Evolutionary conservation across 2,329 filamentous ascomycete genomes (phyloP), one percentile per base, ranked within the genome.

Genomic region (Orbilia quercus): DNA sequence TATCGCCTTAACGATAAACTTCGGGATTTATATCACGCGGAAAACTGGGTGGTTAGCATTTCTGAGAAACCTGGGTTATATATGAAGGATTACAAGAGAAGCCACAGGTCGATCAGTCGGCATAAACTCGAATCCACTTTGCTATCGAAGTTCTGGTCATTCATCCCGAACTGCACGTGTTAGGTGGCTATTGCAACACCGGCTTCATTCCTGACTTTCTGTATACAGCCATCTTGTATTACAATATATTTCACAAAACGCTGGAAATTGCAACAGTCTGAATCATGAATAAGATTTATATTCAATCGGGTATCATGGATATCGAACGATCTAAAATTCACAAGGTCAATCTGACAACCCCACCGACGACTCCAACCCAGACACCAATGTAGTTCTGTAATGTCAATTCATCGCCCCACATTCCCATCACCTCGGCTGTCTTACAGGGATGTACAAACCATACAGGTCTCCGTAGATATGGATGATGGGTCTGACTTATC

Each of bases 391-490:
- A 98, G 77, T 89, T 84, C 78, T 88, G 80, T 4, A 83, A 80
- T 16, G 77, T 81, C 47, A 83, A 75, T n/a, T 78, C 75, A 16
- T n/a, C 38, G 14, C 28, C 47, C 80, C 78, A 88, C 57, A 82
- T 83, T 76, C 84, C 83, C 85, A 98, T 90, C 58, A 91, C 90
- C 76, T 94, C 90, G 64, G 90, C 90, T 7, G 95, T 91, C 80
- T 91, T 87, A 82, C 95, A 98, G 22, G 95, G 94, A 82, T 99
- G 95, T 77, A 98, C 85, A 81, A 96, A 97, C 81, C 94, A 97
- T 54, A 88, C 87, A 42, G 92, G 91, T 69, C 89, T 81, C 59
- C 90, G 90, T 67, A 88, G 91, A 70, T 91, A 81, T 58, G 95
- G 94, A 84, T 98, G 92, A 81, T 96, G 89, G 88, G 47, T 40